phyloP scores from a whole-genome alignment of 202 grass and related monocot genomes.

The Cymbopogon flexuosus region DNA sequence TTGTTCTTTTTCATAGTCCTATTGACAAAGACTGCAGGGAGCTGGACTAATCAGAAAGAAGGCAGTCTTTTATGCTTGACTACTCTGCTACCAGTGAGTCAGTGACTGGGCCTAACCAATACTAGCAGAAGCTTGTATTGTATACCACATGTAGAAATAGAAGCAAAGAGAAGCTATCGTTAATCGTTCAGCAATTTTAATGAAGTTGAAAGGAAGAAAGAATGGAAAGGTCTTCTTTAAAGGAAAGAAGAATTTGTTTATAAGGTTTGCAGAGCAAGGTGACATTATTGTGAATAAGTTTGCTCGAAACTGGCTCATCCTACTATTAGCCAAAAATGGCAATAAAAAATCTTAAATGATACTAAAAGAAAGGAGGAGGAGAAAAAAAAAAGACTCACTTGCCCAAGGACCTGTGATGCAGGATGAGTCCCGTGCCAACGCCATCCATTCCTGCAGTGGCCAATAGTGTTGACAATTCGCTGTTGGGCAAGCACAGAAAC shows the following conservation, averaged over 20 bases:
- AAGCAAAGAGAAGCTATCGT: background rate
- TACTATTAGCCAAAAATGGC: background rate
- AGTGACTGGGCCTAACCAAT: background rate
- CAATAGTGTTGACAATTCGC: background rate
- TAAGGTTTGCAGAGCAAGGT: background rate
- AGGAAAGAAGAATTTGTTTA: background rate
- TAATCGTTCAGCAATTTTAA: background rate
- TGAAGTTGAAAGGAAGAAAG: background rate
- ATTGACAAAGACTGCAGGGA: background rate
- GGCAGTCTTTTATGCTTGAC: background rate
- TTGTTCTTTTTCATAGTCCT: background rate
- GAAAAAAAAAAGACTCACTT: slow-evolving; percentile 56
- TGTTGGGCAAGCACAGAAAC: background rate
- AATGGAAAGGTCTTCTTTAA: background rate
- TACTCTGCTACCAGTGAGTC: background rate
- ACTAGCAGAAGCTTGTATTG: background rate
- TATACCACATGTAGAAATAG: background rate
- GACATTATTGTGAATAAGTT: background rate
- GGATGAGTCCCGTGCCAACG: slow-evolving; percentile 68
- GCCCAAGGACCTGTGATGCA: slow-evolving; percentile 91
- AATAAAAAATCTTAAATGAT: background rate
- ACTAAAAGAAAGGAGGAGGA: background rate
- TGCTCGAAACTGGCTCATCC: background rate
- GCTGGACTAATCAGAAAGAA: background rate
- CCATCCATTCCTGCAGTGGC: slow-evolving; percentile 63